Conservation (phyloP, 805 yeast genomes). For the Kodamaea jinghongensis region DNA sequence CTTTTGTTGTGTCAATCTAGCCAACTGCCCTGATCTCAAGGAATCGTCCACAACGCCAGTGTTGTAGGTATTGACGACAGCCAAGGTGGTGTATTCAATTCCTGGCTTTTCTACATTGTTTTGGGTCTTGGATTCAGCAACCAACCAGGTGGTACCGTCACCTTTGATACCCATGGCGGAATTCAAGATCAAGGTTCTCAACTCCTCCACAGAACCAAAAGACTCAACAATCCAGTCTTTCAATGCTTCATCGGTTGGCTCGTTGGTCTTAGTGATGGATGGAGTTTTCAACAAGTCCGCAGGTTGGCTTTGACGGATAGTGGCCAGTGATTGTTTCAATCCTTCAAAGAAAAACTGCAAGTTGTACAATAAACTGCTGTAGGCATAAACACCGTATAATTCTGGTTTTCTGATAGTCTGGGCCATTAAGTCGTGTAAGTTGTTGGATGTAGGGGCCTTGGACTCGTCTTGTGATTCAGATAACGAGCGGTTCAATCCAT, state of each 20-base stretch:
- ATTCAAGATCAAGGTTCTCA: slow-evolving; percentile 64
- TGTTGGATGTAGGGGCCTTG: slow-evolving; percentile 10
- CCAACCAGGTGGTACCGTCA: slow-evolving; percentile 88
- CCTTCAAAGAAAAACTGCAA: slow-evolving; percentile 48
- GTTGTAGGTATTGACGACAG: slow-evolving; percentile 79
- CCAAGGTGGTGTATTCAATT: slow-evolving; percentile 46
- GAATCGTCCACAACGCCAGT: slow-evolving; percentile 79
- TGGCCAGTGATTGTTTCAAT: slow-evolving; percentile 26
- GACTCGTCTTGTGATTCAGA: slow-evolving; percentile 14
- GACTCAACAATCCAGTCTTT: slow-evolving; percentile 51
- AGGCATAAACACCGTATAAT: slow-evolving; percentile 41
- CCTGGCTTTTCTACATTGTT: slow-evolving; percentile 20
- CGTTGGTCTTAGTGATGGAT: slow-evolving; percentile 30
- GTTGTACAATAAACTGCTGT: slow-evolving; percentile 48
- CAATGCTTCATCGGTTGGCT: slow-evolving; percentile 34
- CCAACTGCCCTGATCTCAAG: slow-evolving; percentile 50
- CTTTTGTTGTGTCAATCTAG: slow-evolving; percentile 38
- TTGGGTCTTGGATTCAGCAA: slow-evolving; percentile 51
- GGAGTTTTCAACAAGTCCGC: slow-evolving; percentile 48
- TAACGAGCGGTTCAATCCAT: slow-evolving; percentile 33
- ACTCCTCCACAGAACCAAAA: slow-evolving; percentile 77
- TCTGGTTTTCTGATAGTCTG: slow-evolving; percentile 46
- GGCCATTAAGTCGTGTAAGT: slow-evolving; percentile 28
- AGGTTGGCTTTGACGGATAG: slow-evolving; percentile 16
- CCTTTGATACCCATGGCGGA: slow-evolving; percentile 76